Conservation (phyloP, 2,329 filamentous ascomycete genomes). For the Colletotrichum tropicicola region DNA sequence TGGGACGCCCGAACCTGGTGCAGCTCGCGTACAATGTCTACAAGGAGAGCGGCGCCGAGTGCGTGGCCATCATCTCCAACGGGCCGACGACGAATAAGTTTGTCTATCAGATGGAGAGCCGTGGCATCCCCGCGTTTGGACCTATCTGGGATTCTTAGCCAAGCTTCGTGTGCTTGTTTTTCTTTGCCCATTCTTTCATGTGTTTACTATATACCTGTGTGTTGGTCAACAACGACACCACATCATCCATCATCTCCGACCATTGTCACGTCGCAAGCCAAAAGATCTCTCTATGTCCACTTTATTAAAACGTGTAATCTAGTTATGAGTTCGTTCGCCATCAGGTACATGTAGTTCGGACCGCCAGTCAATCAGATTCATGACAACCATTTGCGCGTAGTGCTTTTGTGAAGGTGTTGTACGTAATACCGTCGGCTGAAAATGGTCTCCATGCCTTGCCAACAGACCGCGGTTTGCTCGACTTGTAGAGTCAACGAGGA, state of each 20-base stretch:
- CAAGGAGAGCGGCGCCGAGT: slow-evolving; percentile 68
- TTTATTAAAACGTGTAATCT: too few species aligned
- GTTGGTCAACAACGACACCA: background rate
- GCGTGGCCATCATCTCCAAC: slow-evolving; percentile 79
- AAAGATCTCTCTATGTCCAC: too few species aligned
- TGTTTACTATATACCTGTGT: background rate
- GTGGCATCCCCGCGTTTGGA: slow-evolving; percentile 74
- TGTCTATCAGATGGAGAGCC: slow-evolving; percentile 73
- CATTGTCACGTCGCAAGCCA: too few species aligned
- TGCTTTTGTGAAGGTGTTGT: too few species aligned
- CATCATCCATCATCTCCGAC: background rate
- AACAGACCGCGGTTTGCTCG: too few species aligned
- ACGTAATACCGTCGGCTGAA: too few species aligned
- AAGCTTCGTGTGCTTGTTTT: background rate
- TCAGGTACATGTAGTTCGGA: too few species aligned
- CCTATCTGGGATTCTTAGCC: slow-evolving; percentile 73
- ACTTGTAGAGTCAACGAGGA: too few species aligned
- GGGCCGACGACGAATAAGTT: slow-evolving; percentile 72
- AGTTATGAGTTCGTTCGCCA: too few species aligned
- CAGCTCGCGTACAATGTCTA: slow-evolving; percentile 61
- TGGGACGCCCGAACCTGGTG: slow-evolving; percentile 66
- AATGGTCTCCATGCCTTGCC: too few species aligned
- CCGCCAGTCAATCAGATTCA: too few species aligned
- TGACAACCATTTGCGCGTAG: too few species aligned
- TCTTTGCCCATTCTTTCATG: background rate